These are phyloP conservation scores for Cenchrus americanus DNA, from an alignment of 176 grass and related monocot genomes.

Conservation along the genomic window DNA sequence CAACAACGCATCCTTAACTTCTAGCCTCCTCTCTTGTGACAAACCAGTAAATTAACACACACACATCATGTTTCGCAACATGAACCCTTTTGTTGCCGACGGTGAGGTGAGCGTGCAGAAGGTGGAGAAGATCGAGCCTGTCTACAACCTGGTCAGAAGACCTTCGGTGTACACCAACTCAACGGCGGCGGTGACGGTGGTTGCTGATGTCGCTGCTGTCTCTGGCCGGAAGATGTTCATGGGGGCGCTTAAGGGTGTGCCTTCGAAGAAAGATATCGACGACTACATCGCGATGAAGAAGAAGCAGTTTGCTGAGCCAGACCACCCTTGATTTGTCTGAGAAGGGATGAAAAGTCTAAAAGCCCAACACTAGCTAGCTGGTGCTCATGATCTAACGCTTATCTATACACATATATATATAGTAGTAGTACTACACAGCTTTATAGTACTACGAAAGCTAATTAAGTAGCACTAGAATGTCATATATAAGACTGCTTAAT, in stretches of 20 bases:
- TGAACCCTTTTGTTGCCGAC: neutral
- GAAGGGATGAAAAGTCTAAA: neutral
- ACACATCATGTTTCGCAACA: conserved; percentile 19
- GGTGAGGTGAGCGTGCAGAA: conserved; percentile 40
- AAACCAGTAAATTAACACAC: neutral
- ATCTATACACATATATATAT: conserved; percentile 2
- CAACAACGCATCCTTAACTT: neutral
- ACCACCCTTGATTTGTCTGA: neutral
- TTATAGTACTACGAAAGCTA: neutral
- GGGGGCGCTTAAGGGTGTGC: neutral
- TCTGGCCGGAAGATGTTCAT: neutral
- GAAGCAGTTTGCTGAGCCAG: conserved; percentile 5
- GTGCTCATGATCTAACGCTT: neutral
- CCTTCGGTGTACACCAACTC: neutral
- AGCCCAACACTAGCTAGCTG: neutral
- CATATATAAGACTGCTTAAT: neutral
- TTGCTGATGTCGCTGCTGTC: neutral
- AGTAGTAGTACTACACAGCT: neutral
- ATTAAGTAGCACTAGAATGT: neutral
- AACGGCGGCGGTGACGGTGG: neutral
- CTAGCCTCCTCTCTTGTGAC: neutral
- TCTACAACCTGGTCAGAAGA: conserved; percentile 25
- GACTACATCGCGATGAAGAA: conserved; percentile 26
- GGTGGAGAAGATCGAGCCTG: conserved; percentile 37
- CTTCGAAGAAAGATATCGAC: conserved; percentile 11